Conservation (phyloP, 2,329 filamentous ascomycete species). For the Talaromyces pinophilus region DNA sequence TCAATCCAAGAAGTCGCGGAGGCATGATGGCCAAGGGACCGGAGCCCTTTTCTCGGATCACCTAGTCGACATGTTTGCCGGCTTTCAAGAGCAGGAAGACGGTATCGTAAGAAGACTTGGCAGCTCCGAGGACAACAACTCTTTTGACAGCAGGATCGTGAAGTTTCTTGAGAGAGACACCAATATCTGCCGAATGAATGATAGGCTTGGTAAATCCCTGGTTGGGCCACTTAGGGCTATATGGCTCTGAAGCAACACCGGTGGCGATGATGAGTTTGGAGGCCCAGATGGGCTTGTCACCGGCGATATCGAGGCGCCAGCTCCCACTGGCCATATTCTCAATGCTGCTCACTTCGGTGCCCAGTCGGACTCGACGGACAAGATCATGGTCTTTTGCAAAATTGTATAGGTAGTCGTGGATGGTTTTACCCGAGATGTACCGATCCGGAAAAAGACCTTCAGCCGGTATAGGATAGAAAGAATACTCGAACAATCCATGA, state of each 20-base stretch:
- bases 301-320: constrained; percentile 4
- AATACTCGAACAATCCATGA: constrained; percentile 11
- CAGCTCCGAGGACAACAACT: background rate
- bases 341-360: background rate
- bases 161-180: background rate
- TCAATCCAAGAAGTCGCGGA: constrained; percentile 1
- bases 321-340: background rate
- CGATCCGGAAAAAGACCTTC: constrained; percentile 5
- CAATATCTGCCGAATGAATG: background rate
- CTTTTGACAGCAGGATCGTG: background rate
- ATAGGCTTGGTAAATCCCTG: background rate
- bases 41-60: background rate
- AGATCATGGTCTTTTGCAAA: constrained; percentile 7
- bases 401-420: constrained; percentile 8
- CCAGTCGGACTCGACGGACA: background rate
- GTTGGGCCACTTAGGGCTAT: background rate
- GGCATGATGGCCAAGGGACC: constrained; percentile 9
- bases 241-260: constrained; percentile 6
- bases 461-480: constrained; percentile 6
- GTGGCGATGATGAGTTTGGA: constrained; percentile 4
- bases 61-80: constrained; percentile 10
- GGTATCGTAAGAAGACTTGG: constrained; percentile 11
- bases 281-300: background rate
- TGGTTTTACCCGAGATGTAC: constrained; percentile 7
- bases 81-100: constrained; percentile 7